A percentile compares a stretch with the other conserved stretches of the same genome.
phyloP scores from a whole-genome alignment of 2,329 filamentous ascomycete genomes.

The Biscogniauxia mediterranea region DNA sequence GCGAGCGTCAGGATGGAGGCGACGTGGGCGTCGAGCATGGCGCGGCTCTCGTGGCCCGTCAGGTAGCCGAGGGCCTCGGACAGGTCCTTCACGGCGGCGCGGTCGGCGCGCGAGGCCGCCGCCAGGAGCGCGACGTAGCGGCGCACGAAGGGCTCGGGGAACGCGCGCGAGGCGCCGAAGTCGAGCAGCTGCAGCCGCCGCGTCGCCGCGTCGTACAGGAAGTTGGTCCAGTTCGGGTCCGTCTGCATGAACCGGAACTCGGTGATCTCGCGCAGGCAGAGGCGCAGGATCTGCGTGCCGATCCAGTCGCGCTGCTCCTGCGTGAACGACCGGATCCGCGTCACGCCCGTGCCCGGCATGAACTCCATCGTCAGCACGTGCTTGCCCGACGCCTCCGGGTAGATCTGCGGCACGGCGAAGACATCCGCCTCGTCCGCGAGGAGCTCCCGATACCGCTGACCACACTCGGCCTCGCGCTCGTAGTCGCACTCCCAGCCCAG shows the following conservation, averaged over 20 bases:
- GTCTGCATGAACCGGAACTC: slow-evolving; percentile 99
- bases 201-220: slow-evolving; percentile 76
- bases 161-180: slow-evolving; percentile 90
- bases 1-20: slow-evolving; percentile 84
- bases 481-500: slow-evolving; percentile 98
- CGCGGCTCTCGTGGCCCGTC: slow-evolving; percentile 80
- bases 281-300: slow-evolving; percentile 85
- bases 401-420: slow-evolving; percentile 78
- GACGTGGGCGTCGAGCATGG: slow-evolving; percentile 91
- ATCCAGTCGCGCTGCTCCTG: slow-evolving; percentile 94
- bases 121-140: slow-evolving; percentile 78
- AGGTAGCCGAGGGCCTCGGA: slow-evolving; percentile 84
- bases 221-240: slow-evolving; percentile 99
- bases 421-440: slow-evolving; percentile 70
- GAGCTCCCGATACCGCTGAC: slow-evolving; percentile 70
- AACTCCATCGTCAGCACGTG: slow-evolving; percentile 92
- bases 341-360: slow-evolving; percentile 83
- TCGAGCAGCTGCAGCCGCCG: slow-evolving; percentile 86
- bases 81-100: slow-evolving; percentile 59
- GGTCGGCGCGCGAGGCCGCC: slow-evolving; percentile 73
- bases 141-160: slow-evolving; percentile 73
- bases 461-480: slow-evolving; percentile 79
- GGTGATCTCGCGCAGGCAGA: slow-evolving; percentile 88
- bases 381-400: slow-evolving; percentile 75
- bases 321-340: slow-evolving; percentile 65